A percentile compares a stretch with the other conserved stretches of the same genome.
phyloP scores from a whole-genome alignment of 768 basidiomycete genomes.

The Pleurotus tuber-regium region DNA sequence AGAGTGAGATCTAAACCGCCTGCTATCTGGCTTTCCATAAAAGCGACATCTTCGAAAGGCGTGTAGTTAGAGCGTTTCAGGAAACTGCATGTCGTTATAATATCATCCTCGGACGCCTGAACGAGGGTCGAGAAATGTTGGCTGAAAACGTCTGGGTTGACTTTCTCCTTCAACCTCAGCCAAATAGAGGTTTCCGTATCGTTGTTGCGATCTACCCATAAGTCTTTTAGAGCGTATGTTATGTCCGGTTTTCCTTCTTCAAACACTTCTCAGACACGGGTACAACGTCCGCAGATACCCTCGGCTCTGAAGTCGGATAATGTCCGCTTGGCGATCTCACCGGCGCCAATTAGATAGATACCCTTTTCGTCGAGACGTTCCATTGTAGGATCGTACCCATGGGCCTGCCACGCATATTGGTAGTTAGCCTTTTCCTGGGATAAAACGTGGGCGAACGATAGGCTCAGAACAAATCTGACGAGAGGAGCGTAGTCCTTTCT shows the following conservation, averaged over 20 bases:
- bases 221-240: background rate
- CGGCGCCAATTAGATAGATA: slow-evolving; percentile 7
- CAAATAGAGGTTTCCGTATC: background rate
- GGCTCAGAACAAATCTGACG: slow-evolving; percentile 1
- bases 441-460: too few relatives aligned
- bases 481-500: background rate
- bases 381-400: slow-evolving; percentile 16
- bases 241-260: background rate
- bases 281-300: slow-evolving; percentile 1
- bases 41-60: too few relatives aligned
- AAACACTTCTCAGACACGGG: slow-evolving; percentile 11
- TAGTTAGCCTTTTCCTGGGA: too few relatives aligned
- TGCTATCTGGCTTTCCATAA: too few relatives aligned
- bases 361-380: background rate
- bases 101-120: background rate
- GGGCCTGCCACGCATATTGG: background rate
- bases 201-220: background rate
- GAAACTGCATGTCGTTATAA: too few relatives aligned
- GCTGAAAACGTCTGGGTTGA: background rate
- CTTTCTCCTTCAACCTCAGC: background rate
- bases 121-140: background rate
- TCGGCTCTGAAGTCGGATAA: slow-evolving; percentile 1
- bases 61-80: too few relatives aligned
- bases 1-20: too few relatives aligned
- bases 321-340: background rate